Percentiles rank a stretch among this genome's conserved stretches.
Conservation (phyloP, 805 yeast species). For the Myxozyma udenii region DNA sequence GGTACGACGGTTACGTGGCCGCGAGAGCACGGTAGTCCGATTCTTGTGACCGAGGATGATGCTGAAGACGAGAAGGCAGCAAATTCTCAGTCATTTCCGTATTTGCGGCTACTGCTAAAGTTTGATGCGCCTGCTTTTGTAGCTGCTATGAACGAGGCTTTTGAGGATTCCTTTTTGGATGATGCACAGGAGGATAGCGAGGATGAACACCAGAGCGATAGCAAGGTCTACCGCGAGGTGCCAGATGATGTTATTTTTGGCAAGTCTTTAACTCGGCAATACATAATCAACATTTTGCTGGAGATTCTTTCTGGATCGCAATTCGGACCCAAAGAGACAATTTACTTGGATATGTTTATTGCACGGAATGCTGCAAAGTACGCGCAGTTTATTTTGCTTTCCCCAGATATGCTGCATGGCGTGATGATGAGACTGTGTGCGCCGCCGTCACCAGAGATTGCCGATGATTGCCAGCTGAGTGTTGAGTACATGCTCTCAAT, state of each 20-base stretch:
- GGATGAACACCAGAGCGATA: conserved; percentile 49
- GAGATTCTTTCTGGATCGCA: conserved; percentile 49
- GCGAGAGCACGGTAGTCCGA: conserved; percentile 37
- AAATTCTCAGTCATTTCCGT: conserved; percentile 63
- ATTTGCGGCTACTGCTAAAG: conserved; percentile 55
- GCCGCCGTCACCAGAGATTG: conserved; percentile 38
- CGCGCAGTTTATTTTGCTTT: conserved; percentile 71
- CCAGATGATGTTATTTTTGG: conserved; percentile 32
- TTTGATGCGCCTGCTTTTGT: conserved; percentile 59
- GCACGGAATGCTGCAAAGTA: conserved; percentile 82
- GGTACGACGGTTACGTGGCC: conserved; percentile 51
- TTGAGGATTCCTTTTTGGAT: conserved; percentile 75
- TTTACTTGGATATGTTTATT: conserved; percentile 61
- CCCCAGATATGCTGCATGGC: conserved; percentile 54
- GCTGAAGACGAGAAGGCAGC: conserved; percentile 25
- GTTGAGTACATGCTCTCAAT: conserved; percentile 66
- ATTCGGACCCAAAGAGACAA: conserved; percentile 25
- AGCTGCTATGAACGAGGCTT: conserved; percentile 69
- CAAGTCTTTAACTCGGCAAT: conserved; percentile 61
- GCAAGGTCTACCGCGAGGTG: conserved; percentile 21
- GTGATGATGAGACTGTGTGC: conserved; percentile 52
- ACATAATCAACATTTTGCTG: conserved; percentile 66
- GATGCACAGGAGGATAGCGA: conserved; percentile 45
- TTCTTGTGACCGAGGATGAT: conserved; percentile 35
- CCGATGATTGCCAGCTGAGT: conserved; percentile 70